phyloP scores from a whole-genome alignment of 106 monocot species.

The Alisma plantagoaquatica region DNA sequence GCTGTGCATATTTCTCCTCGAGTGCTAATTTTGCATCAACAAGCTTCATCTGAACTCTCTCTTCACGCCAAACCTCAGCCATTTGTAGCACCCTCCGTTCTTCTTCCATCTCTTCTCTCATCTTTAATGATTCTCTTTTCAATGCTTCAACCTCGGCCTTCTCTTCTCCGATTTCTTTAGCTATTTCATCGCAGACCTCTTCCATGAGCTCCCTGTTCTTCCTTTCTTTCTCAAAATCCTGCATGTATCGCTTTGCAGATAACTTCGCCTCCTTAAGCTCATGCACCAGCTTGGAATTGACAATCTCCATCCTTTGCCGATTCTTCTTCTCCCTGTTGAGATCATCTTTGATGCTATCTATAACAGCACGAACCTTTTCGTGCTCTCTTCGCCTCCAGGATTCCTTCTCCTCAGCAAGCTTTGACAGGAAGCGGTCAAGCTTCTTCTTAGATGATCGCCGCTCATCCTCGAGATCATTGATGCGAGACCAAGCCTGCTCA shows the following conservation, averaged over 20 bases:
- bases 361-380: slow-evolving; percentile 50
- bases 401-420: slow-evolving; percentile 68
- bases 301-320: slow-evolving; percentile 40
- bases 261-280: slow-evolving; percentile 74
- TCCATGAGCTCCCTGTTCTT: slow-evolving; percentile 79
- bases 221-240: slow-evolving; percentile 82
- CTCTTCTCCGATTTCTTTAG: slow-evolving; percentile 86
- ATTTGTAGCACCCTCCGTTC: slow-evolving; percentile 96
- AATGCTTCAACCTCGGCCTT: slow-evolving; percentile 69
- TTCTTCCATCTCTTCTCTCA: slow-evolving; percentile 80
- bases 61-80: slow-evolving; percentile 99
- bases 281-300: slow-evolving; percentile 61
- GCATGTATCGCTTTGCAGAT: slow-evolving; percentile 49
- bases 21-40: slow-evolving; percentile 84
- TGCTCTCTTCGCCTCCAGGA: slow-evolving; percentile 73
- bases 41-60: slow-evolving; percentile 98
- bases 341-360: slow-evolving; percentile 66
- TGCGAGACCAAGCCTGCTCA: slow-evolving; percentile 34
- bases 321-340: slow-evolving; percentile 71
- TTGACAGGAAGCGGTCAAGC: slow-evolving; percentile 60
- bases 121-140: slow-evolving; percentile 56
- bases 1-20: slow-evolving; percentile 66
- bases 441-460: slow-evolving; percentile 52
- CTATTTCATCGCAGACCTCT: slow-evolving; percentile 90
- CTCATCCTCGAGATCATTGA: slow-evolving; percentile 61